Evolutionary conservation across 108 stramenopile species (phyloP), one percentile per base, ranked within the genome.

Genomic region (Conticribra weissflogii): DNA sequence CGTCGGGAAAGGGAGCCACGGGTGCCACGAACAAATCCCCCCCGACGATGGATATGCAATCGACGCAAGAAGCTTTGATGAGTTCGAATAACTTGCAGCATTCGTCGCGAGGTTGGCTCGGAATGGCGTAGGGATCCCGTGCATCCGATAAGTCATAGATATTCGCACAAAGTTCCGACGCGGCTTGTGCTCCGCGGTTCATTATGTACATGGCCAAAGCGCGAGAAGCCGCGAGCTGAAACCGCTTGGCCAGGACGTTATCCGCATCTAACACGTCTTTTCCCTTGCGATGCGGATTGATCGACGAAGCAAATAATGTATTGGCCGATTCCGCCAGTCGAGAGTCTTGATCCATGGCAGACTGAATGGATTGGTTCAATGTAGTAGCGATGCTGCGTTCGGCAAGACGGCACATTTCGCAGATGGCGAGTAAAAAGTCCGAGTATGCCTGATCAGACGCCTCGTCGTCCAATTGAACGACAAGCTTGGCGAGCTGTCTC

Each of bases 331-430:
- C 80, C 16, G 80, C 76, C 3, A 72, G 53, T 15, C 78, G 65
- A 24, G 71, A 46, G 45, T 79, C 71, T 31, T 69, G 70, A 27
- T 86, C 83, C 51, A 85, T 62, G 46, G 87, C 83, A 12, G 79
- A 77, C 46, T 74, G 74, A 57, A 95, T 92, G 8, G 89, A 92
- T 72, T 89, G 86, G 47, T 86, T 78, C 53, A 95, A 74, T 27
- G 81, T 88, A 21, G 86, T 87, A 34, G 82, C 65, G 30, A 92
- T 83, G 36, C 67, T 81, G 16, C 88, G 76, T 72, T 88, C 82
- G 0, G 89, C 91, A 3, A 90, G 64, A 19, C 86, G 86, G 46
- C 89, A 89, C 89, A 91, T 91, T 78, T 92, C 89, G 22, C 85
- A 80, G 34, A 95, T 62, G 0, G 90, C 86, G 23, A 94, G 78